A percentile compares a stretch with the other conserved stretches of the same genome.
Evolutionary conservation across 139 green algal species (phyloP).

Genomic region (Chloropicon primus): DNA sequence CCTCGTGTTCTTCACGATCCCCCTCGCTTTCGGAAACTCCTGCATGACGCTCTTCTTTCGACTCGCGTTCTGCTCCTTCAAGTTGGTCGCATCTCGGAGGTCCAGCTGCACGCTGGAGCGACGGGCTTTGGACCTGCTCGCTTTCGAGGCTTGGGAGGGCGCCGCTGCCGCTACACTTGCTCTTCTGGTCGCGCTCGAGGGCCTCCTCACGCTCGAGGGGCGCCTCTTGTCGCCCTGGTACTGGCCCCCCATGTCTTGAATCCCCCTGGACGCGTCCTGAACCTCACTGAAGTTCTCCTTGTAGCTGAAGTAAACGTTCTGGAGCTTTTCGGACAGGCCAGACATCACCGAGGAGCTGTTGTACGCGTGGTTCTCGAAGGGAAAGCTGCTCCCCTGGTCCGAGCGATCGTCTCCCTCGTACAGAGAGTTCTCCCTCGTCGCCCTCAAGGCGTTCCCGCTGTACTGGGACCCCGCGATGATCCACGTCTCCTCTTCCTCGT

Average conservation of each 20-base stretch:
- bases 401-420: background rate
- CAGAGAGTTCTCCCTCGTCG: background rate
- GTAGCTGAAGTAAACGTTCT: background rate
- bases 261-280: background rate
- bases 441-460: background rate
- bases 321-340: background rate
- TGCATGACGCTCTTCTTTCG: background rate
- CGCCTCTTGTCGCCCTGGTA: background rate
- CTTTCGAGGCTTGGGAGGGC: background rate
- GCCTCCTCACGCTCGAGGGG: background rate
- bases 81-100: background rate
- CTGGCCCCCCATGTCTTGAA: background rate
- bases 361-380: background rate
- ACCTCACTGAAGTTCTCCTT: background rate
- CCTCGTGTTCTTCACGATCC: background rate
- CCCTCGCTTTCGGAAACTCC: background rate
- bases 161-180: background rate
- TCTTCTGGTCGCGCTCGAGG: background rate
- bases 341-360: background rate
- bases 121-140: background rate
- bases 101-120: background rate
- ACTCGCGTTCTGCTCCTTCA: background rate
- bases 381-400: background rate
- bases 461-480: background rate
- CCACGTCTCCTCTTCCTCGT: conserved; percentile 9